Evolutionary conservation across 1,284 basidiomycete species (phyloP), one percentile per base, ranked within the genome.

Genomic region (Leccinum brunneo-olivaceum): DNA sequence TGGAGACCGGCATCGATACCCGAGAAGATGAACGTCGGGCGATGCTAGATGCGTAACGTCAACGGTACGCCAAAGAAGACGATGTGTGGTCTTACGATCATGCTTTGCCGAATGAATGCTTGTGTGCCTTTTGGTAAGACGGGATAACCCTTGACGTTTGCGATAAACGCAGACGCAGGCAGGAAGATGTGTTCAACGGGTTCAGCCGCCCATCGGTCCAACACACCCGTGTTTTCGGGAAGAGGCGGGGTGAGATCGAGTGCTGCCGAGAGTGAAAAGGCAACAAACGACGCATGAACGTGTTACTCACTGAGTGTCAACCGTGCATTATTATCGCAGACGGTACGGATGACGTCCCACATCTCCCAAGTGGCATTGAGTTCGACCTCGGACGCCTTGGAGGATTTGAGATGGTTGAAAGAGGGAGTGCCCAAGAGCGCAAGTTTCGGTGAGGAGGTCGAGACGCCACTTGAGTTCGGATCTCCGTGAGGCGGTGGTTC

Each of bases 61-160:
- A 51, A 30, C 43, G 34, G 20, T 44, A 45, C 41, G 47, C 50
- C 49, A 47, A 40, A 39, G 23, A 50, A 18, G 43, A 27, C 28
- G 48, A 53, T 50, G 37, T 40, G 36, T 44, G n/a, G 33, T 66
- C 78, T 60, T 60, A 84, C 90, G 69, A 88, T 85, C 76, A 92
- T 86, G 66, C 87, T 82, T 51, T 90, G 82, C 48, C 86, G 81
- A 41, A 96, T 76, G 67, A 97, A 96, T 0, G 76, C 75, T 57
- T 97, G 94, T 5, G 88, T 86, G 12, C 82, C 82, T 68, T 98
- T 98, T 15, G 89, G 88, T 12, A 99, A 75, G 1, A 99, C 96
- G 0, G 96, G 96, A 62, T 96, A 99, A 4, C 93, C 95, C 66
- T 97, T 96, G 25, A 84, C 80, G 63, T 99, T 99, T 10, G 92